Evolutionary conservation across 768 basidiomycete species (phyloP).

Genomic region (Cyclocybe cylindracea): DNA sequence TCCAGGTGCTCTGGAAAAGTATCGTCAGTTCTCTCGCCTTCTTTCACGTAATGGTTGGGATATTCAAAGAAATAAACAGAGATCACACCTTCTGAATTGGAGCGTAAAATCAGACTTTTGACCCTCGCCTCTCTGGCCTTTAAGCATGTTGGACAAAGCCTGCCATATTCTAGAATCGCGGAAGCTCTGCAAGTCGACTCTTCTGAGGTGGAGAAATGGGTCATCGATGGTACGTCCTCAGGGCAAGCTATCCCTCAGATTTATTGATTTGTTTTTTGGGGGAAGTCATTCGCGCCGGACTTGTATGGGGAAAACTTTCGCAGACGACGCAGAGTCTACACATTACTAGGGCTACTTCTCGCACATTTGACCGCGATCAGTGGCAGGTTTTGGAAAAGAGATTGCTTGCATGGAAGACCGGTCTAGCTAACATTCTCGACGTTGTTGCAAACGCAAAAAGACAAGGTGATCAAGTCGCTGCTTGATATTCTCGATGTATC

Average conservation of each 20-base stretch:
- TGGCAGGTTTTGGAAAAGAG: constrained; percentile 81
- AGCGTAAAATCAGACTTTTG: constrained; percentile 79
- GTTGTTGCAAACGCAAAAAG: constrained; percentile 62
- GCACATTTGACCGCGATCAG: constrained; percentile 74
- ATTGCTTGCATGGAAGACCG: constrained; percentile 75
- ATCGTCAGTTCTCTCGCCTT: constrained; percentile 43
- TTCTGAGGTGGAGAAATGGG: constrained; percentile 81
- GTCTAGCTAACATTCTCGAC: constrained; percentile 67
- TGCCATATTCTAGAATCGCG: constrained; percentile 72
- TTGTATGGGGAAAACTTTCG: constrained; percentile 81
- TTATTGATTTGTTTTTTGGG: constrained; percentile 1
- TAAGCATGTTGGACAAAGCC: constrained; percentile 69
- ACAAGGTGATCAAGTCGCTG: constrained; percentile 37
- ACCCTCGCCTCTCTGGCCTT: constrained; percentile 78
- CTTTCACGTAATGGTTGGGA: neutral
- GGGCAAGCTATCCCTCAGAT: constrained; percentile 2
- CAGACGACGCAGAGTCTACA: constrained; percentile 76
- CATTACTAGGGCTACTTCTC: constrained; percentile 72
- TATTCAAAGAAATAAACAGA: constrained; percentile 1
- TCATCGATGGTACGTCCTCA: constrained; percentile 69
- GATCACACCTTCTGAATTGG: constrained; percentile 50
- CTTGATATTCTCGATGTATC: constrained; percentile 14
- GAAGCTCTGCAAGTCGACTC: constrained; percentile 63
- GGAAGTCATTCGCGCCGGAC: constrained; percentile 76
- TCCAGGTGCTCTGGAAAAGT: constrained; percentile 47